Evolutionary conservation across 2,329 filamentous ascomycete species (phyloP).

Genomic region (Scedosporium boydii): DNA sequence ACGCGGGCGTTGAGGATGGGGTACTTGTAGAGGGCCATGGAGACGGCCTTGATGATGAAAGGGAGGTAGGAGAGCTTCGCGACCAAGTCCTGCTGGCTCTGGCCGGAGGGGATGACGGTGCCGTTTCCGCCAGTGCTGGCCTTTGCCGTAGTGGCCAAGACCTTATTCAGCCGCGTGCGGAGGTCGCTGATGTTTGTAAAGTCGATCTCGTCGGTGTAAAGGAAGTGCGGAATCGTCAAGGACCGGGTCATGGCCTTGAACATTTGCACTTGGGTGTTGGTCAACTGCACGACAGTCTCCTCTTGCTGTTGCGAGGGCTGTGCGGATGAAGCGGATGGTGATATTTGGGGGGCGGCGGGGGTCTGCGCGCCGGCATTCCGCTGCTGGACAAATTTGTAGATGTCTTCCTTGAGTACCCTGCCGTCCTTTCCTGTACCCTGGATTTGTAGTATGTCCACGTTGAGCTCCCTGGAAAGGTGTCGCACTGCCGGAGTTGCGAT

Average conservation of each 20-base stretch:
- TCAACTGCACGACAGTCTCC: slow-evolving; percentile 63
- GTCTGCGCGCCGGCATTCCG: slow-evolving; percentile 26
- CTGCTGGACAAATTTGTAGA: slow-evolving; percentile 58
- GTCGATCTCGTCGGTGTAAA: slow-evolving; percentile 86
- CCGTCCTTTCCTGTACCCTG: slow-evolving; percentile 84
- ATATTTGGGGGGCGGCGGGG: slow-evolving; percentile 8
- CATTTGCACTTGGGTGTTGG: slow-evolving; percentile 81
- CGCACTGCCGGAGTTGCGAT: slow-evolving; percentile 89
- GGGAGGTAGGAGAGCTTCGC: slow-evolving; percentile 80
- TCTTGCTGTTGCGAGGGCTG: slow-evolving; percentile 29
- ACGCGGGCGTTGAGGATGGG: slow-evolving; percentile 83
- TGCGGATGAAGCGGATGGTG: background rate
- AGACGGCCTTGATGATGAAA: slow-evolving; percentile 93
- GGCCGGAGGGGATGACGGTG: slow-evolving; percentile 21
- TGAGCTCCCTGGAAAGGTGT: slow-evolving; percentile 71
- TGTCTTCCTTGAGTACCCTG: slow-evolving; percentile 85
- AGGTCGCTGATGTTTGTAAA: slow-evolving; percentile 65
- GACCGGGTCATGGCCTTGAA: slow-evolving; percentile 96
- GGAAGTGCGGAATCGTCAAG: slow-evolving; percentile 84
- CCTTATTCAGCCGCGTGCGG: slow-evolving; percentile 63
- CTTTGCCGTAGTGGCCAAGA: slow-evolving; percentile 26
- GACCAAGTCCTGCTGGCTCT: slow-evolving; percentile 26
- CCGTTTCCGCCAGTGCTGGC: too few species aligned
- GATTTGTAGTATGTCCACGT: slow-evolving; percentile 69
- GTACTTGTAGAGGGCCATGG: slow-evolving; percentile 69